Evolutionary conservation across 2,329 filamentous ascomycete genomes (phyloP).

Genomic region (Microsporum audouinii): DNA sequence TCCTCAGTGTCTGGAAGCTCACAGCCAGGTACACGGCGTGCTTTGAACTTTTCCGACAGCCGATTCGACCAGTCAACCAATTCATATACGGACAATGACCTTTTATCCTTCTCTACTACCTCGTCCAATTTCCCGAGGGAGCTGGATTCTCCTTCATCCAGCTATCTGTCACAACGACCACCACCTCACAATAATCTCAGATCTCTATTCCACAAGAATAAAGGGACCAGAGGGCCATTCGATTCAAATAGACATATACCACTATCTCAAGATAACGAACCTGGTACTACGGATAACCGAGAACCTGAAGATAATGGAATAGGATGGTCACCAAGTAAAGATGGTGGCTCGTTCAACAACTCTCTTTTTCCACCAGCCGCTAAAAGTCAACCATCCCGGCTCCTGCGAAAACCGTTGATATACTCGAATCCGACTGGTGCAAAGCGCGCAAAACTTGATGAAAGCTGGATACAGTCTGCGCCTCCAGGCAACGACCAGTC

Average conservation of each 20-base stretch:
- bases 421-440: conserved; percentile 34
- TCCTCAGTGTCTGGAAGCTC: conserved; percentile 40
- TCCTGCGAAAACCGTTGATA: conserved; percentile 26
- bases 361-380: not conserved
- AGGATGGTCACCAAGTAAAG: not conserved
- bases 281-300: not conserved
- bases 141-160: conserved; percentile 18
- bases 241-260: not conserved
- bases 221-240: not conserved
- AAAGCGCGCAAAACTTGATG: conserved; percentile 34
- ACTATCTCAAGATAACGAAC: not conserved
- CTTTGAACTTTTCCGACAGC: conserved; percentile 27
- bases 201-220: not conserved
- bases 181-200: not conserved
- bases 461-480: conserved; percentile 27
- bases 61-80: conserved; percentile 29
- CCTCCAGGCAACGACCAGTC: conserved; percentile 26
- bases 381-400: not conserved
- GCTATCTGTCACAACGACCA: conserved; percentile 8
- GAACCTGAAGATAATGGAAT: not conserved
- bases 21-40: conserved; percentile 27
- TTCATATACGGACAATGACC: conserved; percentile 27
- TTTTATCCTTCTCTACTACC: conserved; percentile 29
- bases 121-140: conserved; percentile 20
- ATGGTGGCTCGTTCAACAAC: not conserved